Conservation (phyloP, 495 filamentous ascomycete genomes). For the Penicillium malachiteum region DNA sequence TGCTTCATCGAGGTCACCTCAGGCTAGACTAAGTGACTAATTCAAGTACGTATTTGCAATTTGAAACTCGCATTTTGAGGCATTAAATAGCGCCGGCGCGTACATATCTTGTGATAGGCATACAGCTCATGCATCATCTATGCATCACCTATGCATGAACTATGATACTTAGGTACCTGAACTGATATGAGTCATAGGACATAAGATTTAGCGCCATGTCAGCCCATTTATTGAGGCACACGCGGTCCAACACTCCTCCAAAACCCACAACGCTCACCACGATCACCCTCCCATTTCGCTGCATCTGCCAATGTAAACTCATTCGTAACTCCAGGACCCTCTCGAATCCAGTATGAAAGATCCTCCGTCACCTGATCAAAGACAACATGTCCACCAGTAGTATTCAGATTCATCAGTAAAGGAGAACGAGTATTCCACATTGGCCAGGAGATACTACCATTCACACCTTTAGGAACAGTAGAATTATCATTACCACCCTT, state of each 20-base stretch:
- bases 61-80: too few species aligned
- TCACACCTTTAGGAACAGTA: conserved; percentile 2
- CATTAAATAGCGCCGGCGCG: too few species aligned
- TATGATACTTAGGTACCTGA: too few species aligned
- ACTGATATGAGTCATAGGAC: too few species aligned
- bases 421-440: conserved; percentile 2
- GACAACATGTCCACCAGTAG: conserved; percentile 15
- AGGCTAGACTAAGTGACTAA: too few species aligned
- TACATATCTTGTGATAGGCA: too few species aligned
- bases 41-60: too few species aligned
- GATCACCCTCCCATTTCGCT: conserved; percentile 55
- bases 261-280: conserved; percentile 56
- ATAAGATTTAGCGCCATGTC: too few species aligned
- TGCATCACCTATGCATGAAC: too few species aligned
- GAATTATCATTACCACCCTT: conserved; percentile 10
- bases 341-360: conserved; percentile 15
- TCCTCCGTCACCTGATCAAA: conserved; percentile 11
- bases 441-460: conserved; percentile 12
- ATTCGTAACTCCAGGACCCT: conserved; percentile 47
- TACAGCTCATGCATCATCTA: too few species aligned
- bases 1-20: too few species aligned
- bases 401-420: conserved; percentile 22
- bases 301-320: conserved; percentile 48
- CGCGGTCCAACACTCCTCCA: conserved; percentile 46
- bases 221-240: conserved; percentile 7